Conservation (phyloP, 2,329 filamentous ascomycete species). For the Volutella citrinella region DNA sequence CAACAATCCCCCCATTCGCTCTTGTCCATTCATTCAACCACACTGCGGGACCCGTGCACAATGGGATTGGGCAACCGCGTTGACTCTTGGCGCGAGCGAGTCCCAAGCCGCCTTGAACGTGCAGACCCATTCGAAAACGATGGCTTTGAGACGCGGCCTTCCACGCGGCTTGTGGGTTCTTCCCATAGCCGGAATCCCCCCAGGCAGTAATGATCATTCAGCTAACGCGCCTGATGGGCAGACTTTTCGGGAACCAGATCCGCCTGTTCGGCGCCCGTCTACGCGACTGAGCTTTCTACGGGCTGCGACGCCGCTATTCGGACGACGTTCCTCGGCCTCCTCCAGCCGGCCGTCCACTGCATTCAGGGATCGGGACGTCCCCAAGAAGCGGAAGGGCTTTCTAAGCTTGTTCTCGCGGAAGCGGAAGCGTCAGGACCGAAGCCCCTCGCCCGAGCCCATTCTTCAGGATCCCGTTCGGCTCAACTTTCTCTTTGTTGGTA, state of each 20-base stretch:
- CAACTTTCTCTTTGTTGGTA: constrained; percentile 37
- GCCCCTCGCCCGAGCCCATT: constrained; percentile 10
- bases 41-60: too few species aligned
- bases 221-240: constrained; percentile 4
- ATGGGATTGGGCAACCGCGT: constrained; percentile 21
- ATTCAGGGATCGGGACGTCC: constrained; percentile 4
- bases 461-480: constrained; percentile 23
- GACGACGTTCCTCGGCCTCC: constrained; percentile 11
- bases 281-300: constrained; percentile 28
- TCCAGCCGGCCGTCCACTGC: constrained; percentile 15
- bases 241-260: constrained; percentile 22
- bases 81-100: constrained; percentile 32
- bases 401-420: constrained; percentile 26
- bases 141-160: constrained; percentile 28
- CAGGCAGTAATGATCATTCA: accelerated
- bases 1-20: too few species aligned
- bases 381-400: constrained; percentile 15
- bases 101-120: constrained; percentile 34
- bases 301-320: constrained; percentile 23
- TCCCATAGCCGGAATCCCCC: not conserved
- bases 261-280: constrained; percentile 16
- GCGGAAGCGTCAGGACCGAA: constrained; percentile 20
- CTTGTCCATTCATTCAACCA: too few species aligned
- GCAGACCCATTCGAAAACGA: constrained; percentile 35
- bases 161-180: constrained; percentile 27